Evolutionary conservation across 768 basidiomycete species (phyloP), one percentile per base, ranked within the genome.

Genomic region (Lentinus brumalis): DNA sequence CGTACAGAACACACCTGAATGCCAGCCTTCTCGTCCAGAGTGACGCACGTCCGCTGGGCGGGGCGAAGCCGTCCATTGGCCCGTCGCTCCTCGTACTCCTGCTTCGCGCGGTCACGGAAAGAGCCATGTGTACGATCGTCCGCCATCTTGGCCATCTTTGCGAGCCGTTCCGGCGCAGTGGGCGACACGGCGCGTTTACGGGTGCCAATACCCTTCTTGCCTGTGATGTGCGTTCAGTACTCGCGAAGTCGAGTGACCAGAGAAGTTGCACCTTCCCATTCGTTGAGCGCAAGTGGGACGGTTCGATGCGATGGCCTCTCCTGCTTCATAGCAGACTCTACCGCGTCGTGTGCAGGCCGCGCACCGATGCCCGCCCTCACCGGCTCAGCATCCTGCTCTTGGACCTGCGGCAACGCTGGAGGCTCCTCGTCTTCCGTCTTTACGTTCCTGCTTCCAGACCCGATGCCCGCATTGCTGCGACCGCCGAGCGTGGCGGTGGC

Each of bases 131-230:
- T 76, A 56, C 78, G 75, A 11, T 78, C 77, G 64, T 90, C 87
- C 10, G 82, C 76, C 72, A 81, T 78, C 71, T 78, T 88, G 0
- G 86, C 87, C 80, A 90, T 86, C 75, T 92, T 92, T 10, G 85
- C 86, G 50, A 86, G 74, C 46, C 89, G 81, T 59, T 88, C 87
- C 9, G 83, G 76, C 12, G 84, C 76, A 39, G 77, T 78, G 21
- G 91, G 88, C 0, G 91, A 90, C 31, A 79, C 77, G 3, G 87
- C 74, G 12, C 92, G 88, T 67, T 93, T 91, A 42, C 86, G 75
- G 18, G 79, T 64, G 29, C 90, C 90, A 53, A 92, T 91, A 18
- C 93, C 93, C 65, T 82, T 86, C 75, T 84, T 91, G 30, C 93
- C 93, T 94, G 69, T 61, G 59, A 18, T 16, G 10, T 53, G 29